Evolutionary conservation across 345 rosid species (phyloP).

Genomic region (Brassica napus): Da-Ae NC_063446.1:24560001-24560500

Average conservation of each 20-base stretch:
- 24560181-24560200: slow-evolving; percentile 72
- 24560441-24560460: slow-evolving; percentile 3
- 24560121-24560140: slow-evolving; percentile 56
- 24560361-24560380: background rate
- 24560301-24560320: slow-evolving; percentile 7
- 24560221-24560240: background rate
- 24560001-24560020: slow-evolving; percentile 26
- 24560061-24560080: background rate
- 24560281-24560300: background rate
- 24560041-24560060: slow-evolving; percentile 35
- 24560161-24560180: slow-evolving; percentile 48
- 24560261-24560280: background rate
- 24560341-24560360: background rate
- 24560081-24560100: slow-evolving; percentile 80
- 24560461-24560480: background rate
- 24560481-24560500: slow-evolving; percentile 9
- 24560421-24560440: background rate
- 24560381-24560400: background rate
- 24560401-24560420: background rate
- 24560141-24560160: slow-evolving; percentile 78
- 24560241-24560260: slow-evolving; percentile 15
- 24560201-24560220: slow-evolving; percentile 46
- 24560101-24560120: slow-evolving; percentile 76
- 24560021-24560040: background rate
- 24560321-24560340: background rate